Conservation (phyloP, 2,329 filamentous ascomycete species). For the Calonectria pteridis region DNA sequence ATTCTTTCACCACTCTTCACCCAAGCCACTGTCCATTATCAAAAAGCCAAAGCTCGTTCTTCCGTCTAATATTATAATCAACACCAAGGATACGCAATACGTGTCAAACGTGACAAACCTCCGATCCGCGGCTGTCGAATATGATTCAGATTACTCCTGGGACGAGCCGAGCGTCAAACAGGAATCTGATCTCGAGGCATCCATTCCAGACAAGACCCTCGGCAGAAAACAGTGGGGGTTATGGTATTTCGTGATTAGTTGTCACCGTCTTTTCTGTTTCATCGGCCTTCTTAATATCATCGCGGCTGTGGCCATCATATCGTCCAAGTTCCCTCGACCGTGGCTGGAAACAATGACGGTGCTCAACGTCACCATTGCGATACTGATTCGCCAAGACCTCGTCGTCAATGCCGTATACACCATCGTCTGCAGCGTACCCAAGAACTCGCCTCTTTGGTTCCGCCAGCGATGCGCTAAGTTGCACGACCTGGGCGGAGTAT, state of each 20-base stretch:
- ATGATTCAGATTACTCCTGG: neutral
- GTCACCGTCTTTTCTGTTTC: constrained; percentile 67
- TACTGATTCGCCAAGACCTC: constrained; percentile 65
- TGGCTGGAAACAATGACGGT: constrained; percentile 58
- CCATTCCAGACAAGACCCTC: constrained; percentile 57
- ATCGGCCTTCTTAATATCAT: constrained; percentile 64
- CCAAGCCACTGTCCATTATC: neutral
- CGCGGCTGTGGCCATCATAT: constrained; percentile 59
- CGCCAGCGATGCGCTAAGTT: constrained; percentile 61
- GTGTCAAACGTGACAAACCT: neutral
- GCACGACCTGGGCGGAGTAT: constrained; percentile 64
- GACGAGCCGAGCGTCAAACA: neutral
- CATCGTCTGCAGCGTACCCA: constrained; percentile 58
- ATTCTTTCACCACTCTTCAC: neutral
- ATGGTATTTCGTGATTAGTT: constrained; percentile 63
- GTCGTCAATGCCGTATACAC: constrained; percentile 65
- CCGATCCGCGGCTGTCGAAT: neutral
- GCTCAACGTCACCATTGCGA: constrained; percentile 61
- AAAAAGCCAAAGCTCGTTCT: neutral
- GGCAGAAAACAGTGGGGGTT: constrained; percentile 53
- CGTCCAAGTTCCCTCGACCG: constrained; percentile 49
- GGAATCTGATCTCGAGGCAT: constrained; percentile 14
- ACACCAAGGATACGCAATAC: neutral
- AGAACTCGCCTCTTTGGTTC: constrained; percentile 61
- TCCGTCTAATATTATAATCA: neutral